phyloP scores from a whole-genome alignment of 2,329 filamentous ascomycete species.

The Teratosphaeria pseudoeucalypti region DNA sequence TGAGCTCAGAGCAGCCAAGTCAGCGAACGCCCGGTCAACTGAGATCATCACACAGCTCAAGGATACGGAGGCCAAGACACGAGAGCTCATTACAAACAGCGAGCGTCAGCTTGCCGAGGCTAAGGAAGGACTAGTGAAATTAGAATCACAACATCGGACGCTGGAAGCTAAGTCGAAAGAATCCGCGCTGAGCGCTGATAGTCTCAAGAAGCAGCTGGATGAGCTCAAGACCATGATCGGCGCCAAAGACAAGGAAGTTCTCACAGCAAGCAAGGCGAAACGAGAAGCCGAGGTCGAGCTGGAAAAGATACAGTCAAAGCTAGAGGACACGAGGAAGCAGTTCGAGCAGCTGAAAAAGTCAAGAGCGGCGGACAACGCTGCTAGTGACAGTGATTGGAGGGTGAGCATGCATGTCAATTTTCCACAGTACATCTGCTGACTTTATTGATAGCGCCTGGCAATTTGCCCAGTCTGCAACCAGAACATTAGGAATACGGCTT shows the following conservation, averaged over 20 bases:
- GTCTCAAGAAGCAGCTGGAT: constrained; percentile 61
- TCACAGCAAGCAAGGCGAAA: constrained; percentile 52
- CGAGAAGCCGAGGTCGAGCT: constrained; percentile 59
- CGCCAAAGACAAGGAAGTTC: constrained; percentile 60
- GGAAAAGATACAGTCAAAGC: constrained; percentile 65
- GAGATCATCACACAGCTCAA: constrained; percentile 92
- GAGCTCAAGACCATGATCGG: constrained; percentile 67
- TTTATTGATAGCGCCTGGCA: constrained; percentile 52
- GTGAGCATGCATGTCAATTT: constrained; percentile 44
- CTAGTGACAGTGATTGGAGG: constrained; percentile 72
- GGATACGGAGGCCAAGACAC: constrained; percentile 70
- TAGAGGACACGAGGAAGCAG: constrained; percentile 72
- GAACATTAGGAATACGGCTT: constrained; percentile 85
- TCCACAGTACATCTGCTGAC: not conserved
- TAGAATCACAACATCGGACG: constrained; percentile 62
- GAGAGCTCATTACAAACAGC: constrained; percentile 66
- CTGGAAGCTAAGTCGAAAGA: constrained; percentile 65
- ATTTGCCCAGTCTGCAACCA: constrained; percentile 87
- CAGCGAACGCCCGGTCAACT: constrained; percentile 79
- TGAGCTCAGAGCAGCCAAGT: constrained; percentile 68
- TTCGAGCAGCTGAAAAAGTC: constrained; percentile 79
- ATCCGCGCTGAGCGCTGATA: constrained; percentile 57
- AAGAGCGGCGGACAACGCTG: constrained; percentile 47
- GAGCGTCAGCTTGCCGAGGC: constrained; percentile 85
- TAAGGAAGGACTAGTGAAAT: constrained; percentile 63